These are phyloP conservation scores for Gryganskiella cystojenkinii DNA, from an alignment of 192 early-diverging fungal species.

Conservation along the genomic window DNA sequence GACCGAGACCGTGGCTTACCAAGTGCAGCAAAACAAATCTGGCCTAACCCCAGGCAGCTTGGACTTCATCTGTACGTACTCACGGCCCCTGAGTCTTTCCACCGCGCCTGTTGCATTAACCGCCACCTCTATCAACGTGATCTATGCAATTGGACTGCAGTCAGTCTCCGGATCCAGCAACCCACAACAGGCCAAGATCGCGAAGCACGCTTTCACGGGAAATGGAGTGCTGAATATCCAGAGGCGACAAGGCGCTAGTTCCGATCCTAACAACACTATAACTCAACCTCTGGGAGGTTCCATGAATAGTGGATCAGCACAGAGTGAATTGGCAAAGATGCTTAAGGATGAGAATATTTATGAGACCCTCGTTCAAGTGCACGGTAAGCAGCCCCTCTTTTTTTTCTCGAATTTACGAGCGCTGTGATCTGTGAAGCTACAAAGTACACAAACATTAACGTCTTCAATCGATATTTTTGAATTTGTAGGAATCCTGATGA, in stretches of 20 bases:
- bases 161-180: constrained; percentile 1
- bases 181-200: constrained; percentile 24
- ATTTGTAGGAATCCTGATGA: constrained; percentile 31
- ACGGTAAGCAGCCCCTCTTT: constrained; percentile 15
- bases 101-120: constrained; percentile 10
- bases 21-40: constrained; percentile 21
- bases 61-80: constrained; percentile 32
- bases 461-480: too few species aligned
- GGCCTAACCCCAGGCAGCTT: constrained; percentile 3
- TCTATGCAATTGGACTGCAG: constrained; percentile 30
- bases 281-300: too few species aligned
- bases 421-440: too few species aligned
- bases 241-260: neutral
- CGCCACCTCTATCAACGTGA: constrained; percentile 21
- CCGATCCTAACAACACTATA: too few species aligned
- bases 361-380: constrained; percentile 12
- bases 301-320: neutral
- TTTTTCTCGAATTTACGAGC: neutral
- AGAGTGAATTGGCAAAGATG: neutral
- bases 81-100: constrained; percentile 17
- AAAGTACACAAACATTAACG: neutral
- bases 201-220: constrained; percentile 20
- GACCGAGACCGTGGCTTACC: neutral
- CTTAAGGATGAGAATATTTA: neutral
- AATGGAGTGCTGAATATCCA: constrained; percentile 16